phyloP scores from a whole-genome alignment of 257 asterid genomes.

The Striga asiatica region DNA sequence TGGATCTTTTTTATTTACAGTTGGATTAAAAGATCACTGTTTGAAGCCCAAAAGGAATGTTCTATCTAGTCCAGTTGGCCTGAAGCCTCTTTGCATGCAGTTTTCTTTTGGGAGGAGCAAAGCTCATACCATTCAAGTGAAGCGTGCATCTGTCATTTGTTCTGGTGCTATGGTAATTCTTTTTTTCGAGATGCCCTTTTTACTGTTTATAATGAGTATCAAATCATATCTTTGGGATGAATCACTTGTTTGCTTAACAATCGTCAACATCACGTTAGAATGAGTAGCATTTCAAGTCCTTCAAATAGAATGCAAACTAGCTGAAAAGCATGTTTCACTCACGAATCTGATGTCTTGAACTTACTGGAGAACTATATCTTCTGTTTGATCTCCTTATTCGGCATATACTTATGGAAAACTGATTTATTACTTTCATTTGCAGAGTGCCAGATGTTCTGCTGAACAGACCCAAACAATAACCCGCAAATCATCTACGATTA shows the following conservation, averaged over 20 bases:
- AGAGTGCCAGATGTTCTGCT: constrained; percentile 62
- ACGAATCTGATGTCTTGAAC: too few species aligned
- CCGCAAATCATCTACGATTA: constrained; percentile 61
- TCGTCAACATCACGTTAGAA: too few species aligned
- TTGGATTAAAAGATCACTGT: constrained; percentile 18
- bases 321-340: too few species aligned
- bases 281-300: too few species aligned
- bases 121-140: constrained; percentile 12
- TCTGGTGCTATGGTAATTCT: constrained; percentile 46
- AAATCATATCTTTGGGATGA: background rate
- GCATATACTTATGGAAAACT: too few species aligned
- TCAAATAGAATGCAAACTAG: too few species aligned
- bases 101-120: constrained; percentile 20
- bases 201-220: background rate
- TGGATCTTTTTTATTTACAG: constrained; percentile 14
- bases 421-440: constrained; percentile 13
- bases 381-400: too few species aligned
- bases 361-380: too few species aligned
- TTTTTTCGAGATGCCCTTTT: background rate
- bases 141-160: constrained; percentile 34
- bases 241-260: background rate
- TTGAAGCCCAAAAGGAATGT: constrained; percentile 19
- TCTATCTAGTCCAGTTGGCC: constrained; percentile 17
- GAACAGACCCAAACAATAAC: constrained; percentile 72
- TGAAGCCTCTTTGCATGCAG: constrained; percentile 23